phyloP scores from a whole-genome alignment of 1,139 yeast genomes.

The Magnusiomyces suaveolens region DNA sequence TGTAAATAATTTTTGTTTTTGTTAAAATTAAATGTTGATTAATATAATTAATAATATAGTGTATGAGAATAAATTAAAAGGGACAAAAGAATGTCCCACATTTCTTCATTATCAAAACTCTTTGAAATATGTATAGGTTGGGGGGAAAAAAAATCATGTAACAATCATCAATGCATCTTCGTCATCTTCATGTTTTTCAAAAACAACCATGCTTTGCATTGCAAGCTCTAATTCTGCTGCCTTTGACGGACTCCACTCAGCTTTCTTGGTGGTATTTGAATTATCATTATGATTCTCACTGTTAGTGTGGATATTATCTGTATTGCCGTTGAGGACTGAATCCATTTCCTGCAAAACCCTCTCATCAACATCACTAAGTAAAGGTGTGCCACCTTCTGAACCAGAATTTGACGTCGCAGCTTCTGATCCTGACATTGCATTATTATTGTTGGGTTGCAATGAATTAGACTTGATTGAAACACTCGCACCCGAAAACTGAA shows the following conservation, averaged over 20 bases:
- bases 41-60: too few species aligned
- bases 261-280: not conserved
- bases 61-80: too few species aligned
- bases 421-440: too few species aligned
- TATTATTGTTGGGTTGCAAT: too few species aligned
- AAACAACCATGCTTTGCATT: slow-evolving; percentile 25
- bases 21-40: too few species aligned
- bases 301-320: slow-evolving; percentile 11
- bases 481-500: slow-evolving; percentile 16
- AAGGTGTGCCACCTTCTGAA: not conserved
- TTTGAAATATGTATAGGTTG: too few species aligned
- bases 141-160: too few species aligned
- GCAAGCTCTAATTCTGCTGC: slow-evolving; percentile 25
- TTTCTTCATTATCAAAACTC: too few species aligned
- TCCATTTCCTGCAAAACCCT: not conserved
- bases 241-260: slow-evolving; percentile 1
- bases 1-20: too few species aligned
- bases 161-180: slow-evolving; percentile 2
- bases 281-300: not conserved
- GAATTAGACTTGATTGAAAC: not conserved
- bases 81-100: too few species aligned
- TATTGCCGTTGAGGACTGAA: too few species aligned
- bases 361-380: not conserved
- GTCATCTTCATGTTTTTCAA: slow-evolving; percentile 7
- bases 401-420: not conserved